phyloP scores from a whole-genome alignment of 129 eudicot species.

The Flaveria bidentis region DNA sequence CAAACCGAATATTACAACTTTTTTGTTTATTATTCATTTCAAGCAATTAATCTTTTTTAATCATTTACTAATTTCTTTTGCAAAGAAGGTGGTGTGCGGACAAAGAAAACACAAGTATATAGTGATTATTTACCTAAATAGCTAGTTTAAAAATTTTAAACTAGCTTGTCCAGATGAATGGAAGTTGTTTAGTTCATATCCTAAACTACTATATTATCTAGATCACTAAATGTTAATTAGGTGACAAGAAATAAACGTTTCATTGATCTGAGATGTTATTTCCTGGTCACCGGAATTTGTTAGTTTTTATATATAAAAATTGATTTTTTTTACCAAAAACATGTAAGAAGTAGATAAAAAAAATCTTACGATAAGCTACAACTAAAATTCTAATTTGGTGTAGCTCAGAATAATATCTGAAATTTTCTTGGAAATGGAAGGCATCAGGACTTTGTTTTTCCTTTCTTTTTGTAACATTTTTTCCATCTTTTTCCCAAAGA shows the following conservation, averaged over 20 bases:
- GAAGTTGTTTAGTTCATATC: no score
- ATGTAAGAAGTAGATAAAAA: no score
- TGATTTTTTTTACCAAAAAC: no score
- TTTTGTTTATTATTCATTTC: neutral
- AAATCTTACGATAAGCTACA: no score
- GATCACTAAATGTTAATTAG: neutral
- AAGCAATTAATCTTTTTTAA: neutral
- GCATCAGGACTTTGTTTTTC: constrained; percentile 3
- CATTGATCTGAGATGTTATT: neutral
- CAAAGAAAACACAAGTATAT: neutral
- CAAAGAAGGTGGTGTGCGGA: neutral
- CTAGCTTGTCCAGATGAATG: no score
- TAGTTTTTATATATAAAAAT: no score
- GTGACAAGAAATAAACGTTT: neutral
- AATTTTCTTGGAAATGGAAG: constrained; percentile 7
- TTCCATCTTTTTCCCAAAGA: constrained; percentile 18
- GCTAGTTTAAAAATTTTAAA: no score
- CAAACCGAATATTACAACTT: neutral
- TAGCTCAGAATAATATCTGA: neutral
- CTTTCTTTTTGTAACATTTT: constrained; percentile 18
- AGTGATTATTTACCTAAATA: neutral
- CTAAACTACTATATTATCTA: neutral
- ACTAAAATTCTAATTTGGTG: no score
- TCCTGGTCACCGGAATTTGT: no score
- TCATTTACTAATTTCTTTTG: neutral